Percentiles rank a stretch among this genome's conserved stretches.
Evolutionary conservation across 2,329 filamentous ascomycete species (phyloP).

Genomic region (Xylaria sp.): DNA sequence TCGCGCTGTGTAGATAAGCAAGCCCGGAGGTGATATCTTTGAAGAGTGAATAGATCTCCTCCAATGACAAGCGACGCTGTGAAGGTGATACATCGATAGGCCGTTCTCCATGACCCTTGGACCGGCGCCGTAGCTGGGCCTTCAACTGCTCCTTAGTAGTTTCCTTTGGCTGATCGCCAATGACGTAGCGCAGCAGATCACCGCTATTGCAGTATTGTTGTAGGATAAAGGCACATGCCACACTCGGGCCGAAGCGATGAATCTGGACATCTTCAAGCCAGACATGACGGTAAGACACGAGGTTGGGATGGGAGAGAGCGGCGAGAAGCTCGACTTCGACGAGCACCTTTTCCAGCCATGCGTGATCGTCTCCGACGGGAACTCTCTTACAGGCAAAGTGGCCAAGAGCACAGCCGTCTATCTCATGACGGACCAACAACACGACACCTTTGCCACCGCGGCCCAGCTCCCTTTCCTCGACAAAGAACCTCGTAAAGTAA

Average conservation of each 20-base stretch:
- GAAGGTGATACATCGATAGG: conserved; percentile 59
- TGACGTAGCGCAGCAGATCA: conserved; percentile 86
- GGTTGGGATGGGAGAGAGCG: conserved; percentile 89
- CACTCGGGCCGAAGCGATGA: conserved; percentile 86
- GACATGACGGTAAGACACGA: conserved; percentile 96
- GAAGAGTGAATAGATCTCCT: conserved; percentile 97
- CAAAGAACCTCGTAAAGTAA: conserved; percentile 94
- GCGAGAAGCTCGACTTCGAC: conserved; percentile 93
- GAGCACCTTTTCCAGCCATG: conserved; percentile 93
- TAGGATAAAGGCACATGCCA: conserved; percentile 95
- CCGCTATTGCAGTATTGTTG: conserved; percentile 98
- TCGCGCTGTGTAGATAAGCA: conserved; percentile 87
- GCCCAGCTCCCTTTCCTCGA: conserved; percentile 86
- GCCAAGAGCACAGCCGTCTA: conserved; percentile 88
- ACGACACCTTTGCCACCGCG: conserved; percentile 95
- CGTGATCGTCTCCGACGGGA: conserved; percentile 92
- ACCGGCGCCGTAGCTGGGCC: conserved; percentile 83
- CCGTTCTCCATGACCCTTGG: conserved; percentile 77
- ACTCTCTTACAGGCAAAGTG: conserved; percentile 97
- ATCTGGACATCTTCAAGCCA: conserved; percentile 93
- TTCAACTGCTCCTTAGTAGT: conserved; percentile 87
- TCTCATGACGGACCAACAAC: conserved; percentile 88
- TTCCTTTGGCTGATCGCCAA: conserved; percentile 71
- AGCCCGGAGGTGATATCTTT: conserved; percentile 93
- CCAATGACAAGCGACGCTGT: conserved; percentile 69